A percentile compares a stretch with the other conserved stretches of the same genome.
phyloP scores from a whole-genome alignment of 768 basidiomycete genomes.

The Saitozyma sp. region DNA sequence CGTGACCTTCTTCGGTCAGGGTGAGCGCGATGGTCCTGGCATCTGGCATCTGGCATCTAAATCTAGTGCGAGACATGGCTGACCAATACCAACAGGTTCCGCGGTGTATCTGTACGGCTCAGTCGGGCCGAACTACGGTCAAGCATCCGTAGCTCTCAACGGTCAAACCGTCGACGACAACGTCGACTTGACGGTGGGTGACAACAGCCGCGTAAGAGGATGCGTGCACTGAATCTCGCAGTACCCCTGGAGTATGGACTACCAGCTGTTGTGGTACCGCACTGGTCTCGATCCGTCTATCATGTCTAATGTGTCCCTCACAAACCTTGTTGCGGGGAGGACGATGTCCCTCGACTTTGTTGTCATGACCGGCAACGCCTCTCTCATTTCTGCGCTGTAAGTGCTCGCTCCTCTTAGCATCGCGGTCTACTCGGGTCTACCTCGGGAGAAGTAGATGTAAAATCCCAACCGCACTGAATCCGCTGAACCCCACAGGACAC shows the following conservation, averaged over 20 bases:
- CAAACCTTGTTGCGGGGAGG: slow-evolving; percentile 22
- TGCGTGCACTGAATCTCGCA: slow-evolving; percentile 1
- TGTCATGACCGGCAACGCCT: slow-evolving; percentile 23
- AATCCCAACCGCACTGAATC: no score
- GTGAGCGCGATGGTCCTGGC: slow-evolving; percentile 8
- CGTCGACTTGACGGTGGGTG: slow-evolving; percentile 31
- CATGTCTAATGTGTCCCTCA: slow-evolving; percentile 26
- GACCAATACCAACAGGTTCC: slow-evolving; percentile 17
- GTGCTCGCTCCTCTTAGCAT: no score
- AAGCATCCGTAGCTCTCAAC: slow-evolving; percentile 22
- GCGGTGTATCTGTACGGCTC: slow-evolving; percentile 31
- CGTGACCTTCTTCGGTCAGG: slow-evolving; percentile 15
- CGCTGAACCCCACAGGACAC: no score
- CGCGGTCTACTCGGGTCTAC: no score
- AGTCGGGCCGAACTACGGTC: slow-evolving; percentile 29
- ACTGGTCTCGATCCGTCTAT: slow-evolving; percentile 25
- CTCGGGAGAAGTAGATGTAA: no score
- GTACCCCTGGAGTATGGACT: slow-evolving; percentile 34
- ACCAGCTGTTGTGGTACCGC: slow-evolving; percentile 41
- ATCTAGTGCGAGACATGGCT: not conserved
- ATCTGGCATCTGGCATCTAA: not conserved
- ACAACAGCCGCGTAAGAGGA: not conserved
- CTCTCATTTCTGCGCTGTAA: slow-evolving; percentile 23
- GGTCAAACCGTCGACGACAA: slow-evolving; percentile 8
- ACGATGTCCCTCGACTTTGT: slow-evolving; percentile 40